Evolutionary conservation across 352 stramenopile species (phyloP).

Genomic region (Pythium phragmiticola): DNA sequence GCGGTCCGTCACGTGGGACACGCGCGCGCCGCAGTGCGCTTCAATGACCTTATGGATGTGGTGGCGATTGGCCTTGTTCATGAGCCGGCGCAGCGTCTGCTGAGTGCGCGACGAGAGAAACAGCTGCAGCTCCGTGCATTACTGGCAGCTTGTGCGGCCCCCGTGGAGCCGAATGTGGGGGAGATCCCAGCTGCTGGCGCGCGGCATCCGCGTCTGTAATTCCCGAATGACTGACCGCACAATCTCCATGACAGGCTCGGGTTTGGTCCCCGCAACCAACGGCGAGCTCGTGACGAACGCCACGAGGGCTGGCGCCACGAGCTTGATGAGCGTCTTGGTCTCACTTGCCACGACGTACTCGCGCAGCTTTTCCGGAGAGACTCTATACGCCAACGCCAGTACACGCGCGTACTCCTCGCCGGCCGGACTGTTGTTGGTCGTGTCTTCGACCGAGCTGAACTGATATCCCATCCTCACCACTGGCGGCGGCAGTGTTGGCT

Average conservation of each 20-base stretch:
- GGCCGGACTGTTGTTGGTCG: neutral
- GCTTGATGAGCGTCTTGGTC: conserved; percentile 16
- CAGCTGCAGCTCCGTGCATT: conserved; percentile 20
- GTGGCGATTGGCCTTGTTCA: conserved; percentile 14
- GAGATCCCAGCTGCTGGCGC: conserved; percentile 10
- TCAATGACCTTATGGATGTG: conserved; percentile 24
- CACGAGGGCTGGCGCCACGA: conserved; percentile 7
- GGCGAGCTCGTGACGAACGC: conserved; percentile 1
- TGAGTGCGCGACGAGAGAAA: conserved; percentile 14
- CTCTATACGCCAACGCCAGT: conserved; percentile 4
- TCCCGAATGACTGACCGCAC: conserved; percentile 7
- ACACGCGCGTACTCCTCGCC: conserved; percentile 12
- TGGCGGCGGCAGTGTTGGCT: neutral
- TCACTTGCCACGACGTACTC: conserved; percentile 8
- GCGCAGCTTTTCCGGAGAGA: conserved; percentile 12
- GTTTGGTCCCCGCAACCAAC: neutral
- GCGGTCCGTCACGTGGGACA: conserved; percentile 18
- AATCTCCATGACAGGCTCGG: neutral
- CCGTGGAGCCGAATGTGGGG: conserved; percentile 16
- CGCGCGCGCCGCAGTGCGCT: conserved; percentile 4
- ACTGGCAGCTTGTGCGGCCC: conserved; percentile 10
- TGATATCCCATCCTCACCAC: neutral
- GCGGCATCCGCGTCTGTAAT: conserved; percentile 7
- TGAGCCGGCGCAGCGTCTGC: conserved; percentile 11
- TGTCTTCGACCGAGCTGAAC: too few species aligned